phyloP scores from a whole-genome alignment of 2,329 filamentous ascomycete genomes.

The Paramyrothecium roridum region DNA sequence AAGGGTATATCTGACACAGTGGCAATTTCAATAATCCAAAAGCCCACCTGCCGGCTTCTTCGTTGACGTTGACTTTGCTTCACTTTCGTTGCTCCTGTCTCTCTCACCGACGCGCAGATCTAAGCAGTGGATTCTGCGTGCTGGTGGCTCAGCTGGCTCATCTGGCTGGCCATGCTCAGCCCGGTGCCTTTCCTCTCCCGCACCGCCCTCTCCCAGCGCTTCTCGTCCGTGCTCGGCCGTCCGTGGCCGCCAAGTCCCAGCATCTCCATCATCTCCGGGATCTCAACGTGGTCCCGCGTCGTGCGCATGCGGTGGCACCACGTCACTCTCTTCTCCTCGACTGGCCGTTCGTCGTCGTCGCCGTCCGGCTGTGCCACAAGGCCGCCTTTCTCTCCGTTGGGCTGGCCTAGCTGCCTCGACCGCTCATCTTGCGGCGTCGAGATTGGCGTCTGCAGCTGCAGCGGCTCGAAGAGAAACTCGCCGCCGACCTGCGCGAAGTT shows the following conservation, averaged over 20 bases:
- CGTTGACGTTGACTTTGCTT: too few species aligned
- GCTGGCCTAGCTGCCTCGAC: conserved; percentile 12
- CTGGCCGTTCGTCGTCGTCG: conserved; percentile 20
- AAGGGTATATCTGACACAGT: too few species aligned
- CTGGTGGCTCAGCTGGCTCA: conserved; percentile 37
- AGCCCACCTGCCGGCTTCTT: too few species aligned
- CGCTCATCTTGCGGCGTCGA: conserved; percentile 37
- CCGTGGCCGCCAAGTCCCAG: conserved; percentile 52
- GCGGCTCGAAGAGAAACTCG: conserved; percentile 72
- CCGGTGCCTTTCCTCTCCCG: conserved; percentile 51
- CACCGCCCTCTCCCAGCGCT: conserved; percentile 45
- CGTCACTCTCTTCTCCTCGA: conserved; percentile 58
- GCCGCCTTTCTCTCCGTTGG: conserved; percentile 9
- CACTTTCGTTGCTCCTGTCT: background rate
- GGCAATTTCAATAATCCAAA: too few species aligned
- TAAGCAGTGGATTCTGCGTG: background rate
- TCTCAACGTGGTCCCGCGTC: conserved; percentile 73
- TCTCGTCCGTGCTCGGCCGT: conserved; percentile 32
- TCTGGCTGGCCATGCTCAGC: conserved; percentile 46
- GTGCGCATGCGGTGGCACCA: conserved; percentile 84
- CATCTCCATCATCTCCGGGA: conserved; percentile 61
- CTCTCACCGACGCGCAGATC: background rate
- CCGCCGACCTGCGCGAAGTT: conserved; percentile 69
- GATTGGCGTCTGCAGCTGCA: conserved; percentile 40
- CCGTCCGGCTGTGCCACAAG: background rate